Evolutionary conservation across 495 filamentous ascomycete genomes (phyloP).

Genomic region (Aspergillus wentii): DNA sequence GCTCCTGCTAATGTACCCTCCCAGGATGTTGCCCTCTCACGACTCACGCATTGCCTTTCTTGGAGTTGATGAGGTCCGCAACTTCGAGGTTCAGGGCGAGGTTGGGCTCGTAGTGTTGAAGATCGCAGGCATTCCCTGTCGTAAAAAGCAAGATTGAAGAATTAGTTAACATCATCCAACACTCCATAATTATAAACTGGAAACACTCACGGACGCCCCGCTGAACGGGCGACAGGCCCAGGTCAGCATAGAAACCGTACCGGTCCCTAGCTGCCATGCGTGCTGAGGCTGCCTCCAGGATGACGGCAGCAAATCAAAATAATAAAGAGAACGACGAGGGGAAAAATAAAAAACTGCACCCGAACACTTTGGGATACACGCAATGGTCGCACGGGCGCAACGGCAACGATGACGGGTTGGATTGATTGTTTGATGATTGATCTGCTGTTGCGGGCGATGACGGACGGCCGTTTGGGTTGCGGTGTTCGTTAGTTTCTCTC

Average conservation of each 20-base stretch:
- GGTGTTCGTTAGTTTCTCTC: slow-evolving; percentile 9
- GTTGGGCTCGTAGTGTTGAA: slow-evolving; percentile 95
- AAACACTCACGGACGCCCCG: slow-evolving; percentile 73
- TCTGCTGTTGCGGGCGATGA: too few species aligned
- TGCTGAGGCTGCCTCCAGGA: slow-evolving; percentile 90
- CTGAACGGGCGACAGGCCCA: slow-evolving; percentile 78
- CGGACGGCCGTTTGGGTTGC: background rate
- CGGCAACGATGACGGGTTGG: background rate
- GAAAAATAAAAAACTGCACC: slow-evolving; percentile 12
- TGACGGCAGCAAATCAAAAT: slow-evolving; percentile 21
- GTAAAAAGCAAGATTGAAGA: background rate
- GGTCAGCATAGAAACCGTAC: slow-evolving; percentile 77
- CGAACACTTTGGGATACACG: background rate
- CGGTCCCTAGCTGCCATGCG: slow-evolving; percentile 94
- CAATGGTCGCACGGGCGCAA: background rate
- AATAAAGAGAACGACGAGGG: slow-evolving; percentile 6
- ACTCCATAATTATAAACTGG: slow-evolving; percentile 3
- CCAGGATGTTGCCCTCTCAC: too few species aligned
- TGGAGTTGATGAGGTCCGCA: slow-evolving; percentile 90
- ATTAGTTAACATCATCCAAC: background rate
- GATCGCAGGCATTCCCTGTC: slow-evolving; percentile 83
- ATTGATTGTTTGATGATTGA: background rate
- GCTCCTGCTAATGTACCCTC: slow-evolving; percentile 1
- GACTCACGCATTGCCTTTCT: slow-evolving; percentile 87
- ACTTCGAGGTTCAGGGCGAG: slow-evolving; percentile 96